Evolutionary conservation across 148 eudicot species (phyloP).

Genomic region (Diospyros kaki): DNA sequence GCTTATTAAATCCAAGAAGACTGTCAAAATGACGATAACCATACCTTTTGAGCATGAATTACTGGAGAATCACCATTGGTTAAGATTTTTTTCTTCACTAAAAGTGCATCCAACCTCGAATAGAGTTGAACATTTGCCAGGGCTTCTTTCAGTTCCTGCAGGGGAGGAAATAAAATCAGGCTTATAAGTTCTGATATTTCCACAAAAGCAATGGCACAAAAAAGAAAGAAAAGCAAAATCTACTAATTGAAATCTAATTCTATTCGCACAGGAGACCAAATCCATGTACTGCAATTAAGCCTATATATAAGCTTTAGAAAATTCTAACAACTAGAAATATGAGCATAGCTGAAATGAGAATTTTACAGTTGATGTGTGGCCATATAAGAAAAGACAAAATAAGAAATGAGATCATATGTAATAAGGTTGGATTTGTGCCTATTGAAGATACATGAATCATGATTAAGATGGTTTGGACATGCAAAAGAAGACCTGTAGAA

Average conservation of each 20-base stretch:
- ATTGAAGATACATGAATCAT: too few relatives aligned
- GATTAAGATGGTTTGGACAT: too few relatives aligned
- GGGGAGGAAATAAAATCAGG: neutral
- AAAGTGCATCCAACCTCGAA: slow-evolving; percentile 46
- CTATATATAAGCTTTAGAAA: too few relatives aligned
- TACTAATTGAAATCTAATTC: neutral
- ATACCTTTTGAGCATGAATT: slow-evolving; percentile 50
- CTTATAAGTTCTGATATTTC: neutral
- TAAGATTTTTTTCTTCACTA: slow-evolving; percentile 39
- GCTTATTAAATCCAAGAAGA: neutral
- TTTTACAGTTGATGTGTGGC: too few relatives aligned
- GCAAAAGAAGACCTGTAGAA: too few relatives aligned
- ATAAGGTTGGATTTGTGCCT: too few relatives aligned
- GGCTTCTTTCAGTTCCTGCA: slow-evolving; percentile 51
- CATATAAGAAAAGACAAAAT: too few relatives aligned
- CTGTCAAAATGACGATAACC: neutral
- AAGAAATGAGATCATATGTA: too few relatives aligned
- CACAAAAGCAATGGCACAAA: too few relatives aligned
- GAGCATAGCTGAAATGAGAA: too few relatives aligned
- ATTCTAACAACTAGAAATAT: too few relatives aligned
- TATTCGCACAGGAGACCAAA: neutral
- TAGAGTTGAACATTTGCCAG: slow-evolving; percentile 37
- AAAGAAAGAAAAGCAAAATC: neutral
- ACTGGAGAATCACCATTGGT: slow-evolving; percentile 48
- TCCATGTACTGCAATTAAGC: neutral